phyloP scores from a whole-genome alignment of 1,284 basidiomycete species.

The Meripilus lineatus region DNA sequence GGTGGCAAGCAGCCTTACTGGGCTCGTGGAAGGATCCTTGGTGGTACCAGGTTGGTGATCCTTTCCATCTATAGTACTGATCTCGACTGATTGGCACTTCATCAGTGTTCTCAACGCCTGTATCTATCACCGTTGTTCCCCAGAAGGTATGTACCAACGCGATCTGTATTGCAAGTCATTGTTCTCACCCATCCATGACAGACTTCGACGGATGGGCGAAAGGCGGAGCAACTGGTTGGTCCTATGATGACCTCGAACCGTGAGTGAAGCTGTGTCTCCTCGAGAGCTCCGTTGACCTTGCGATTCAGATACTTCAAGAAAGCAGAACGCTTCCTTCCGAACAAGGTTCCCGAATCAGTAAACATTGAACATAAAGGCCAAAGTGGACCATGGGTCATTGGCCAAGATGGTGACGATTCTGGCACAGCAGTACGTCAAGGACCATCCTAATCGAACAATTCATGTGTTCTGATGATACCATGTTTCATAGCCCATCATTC shows the following conservation, averaged over 20 bases:
- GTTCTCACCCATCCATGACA: slow-evolving; percentile 5
- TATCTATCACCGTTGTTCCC: slow-evolving; percentile 23
- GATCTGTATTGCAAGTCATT: too few relatives aligned
- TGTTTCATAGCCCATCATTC: slow-evolving; percentile 10
- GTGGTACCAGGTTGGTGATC: slow-evolving; percentile 25
- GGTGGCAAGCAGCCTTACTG: slow-evolving; percentile 21
- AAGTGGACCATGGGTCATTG: slow-evolving; percentile 21
- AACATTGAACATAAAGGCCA: slow-evolving; percentile 19
- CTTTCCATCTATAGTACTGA: too few relatives aligned
- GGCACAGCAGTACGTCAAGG: too few relatives aligned
- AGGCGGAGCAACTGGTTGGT: slow-evolving; percentile 33
- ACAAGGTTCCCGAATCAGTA: slow-evolving; percentile 9
- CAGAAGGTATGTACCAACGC: slow-evolving; percentile 22
- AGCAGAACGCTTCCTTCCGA: slow-evolving; percentile 22
- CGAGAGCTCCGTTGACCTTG: not conserved
- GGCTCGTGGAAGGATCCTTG: slow-evolving; percentile 33
- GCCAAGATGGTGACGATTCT: slow-evolving; percentile 12
- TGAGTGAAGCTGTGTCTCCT: slow-evolving; percentile 16
- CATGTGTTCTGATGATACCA: not conserved
- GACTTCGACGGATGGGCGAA: slow-evolving; percentile 39
- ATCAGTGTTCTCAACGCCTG: slow-evolving; percentile 23
- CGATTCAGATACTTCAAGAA: slow-evolving; percentile 27
- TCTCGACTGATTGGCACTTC: too few relatives aligned
- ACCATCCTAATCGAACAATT: slow-evolving; percentile 1
- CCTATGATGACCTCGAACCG: slow-evolving; percentile 27